Evolutionary conservation across 345 rosid species (phyloP), one percentile per base, ranked within the genome.

Genomic region (Orychophragmus violaceus): DNA sequence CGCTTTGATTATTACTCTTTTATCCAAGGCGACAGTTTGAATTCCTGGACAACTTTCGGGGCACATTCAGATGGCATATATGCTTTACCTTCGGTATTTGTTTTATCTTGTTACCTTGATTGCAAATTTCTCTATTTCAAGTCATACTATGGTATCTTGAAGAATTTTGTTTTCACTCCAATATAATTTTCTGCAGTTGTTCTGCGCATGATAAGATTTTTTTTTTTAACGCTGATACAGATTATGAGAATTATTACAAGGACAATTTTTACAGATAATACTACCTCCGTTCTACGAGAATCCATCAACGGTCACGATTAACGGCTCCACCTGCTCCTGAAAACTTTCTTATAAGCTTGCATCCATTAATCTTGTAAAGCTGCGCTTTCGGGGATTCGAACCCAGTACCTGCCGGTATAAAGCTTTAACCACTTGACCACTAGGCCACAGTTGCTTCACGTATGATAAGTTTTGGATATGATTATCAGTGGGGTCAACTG

Each of bases 1-100:
- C 6, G 1, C 48, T 60, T 37, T 22, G 24, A 16, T 46, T 52
- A 6, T 57, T 55, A 21, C 8, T 62, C 56, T 21, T 71, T 29
- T 12, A 24, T 50, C 57, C 35, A 74, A 92, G 97, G 80, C 78
- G 63, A 72, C 82, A 45, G 11, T 92, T 84, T 86, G 72, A 78
- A 62, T 86, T 77, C 72, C 74, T 92, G 76, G 98, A 92, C 71
- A 82, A 80, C 66, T 85, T 79, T 72, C 84, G 95, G 22, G 97
- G 98, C 56, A 84, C 83, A 52, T 92, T 92, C 74, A 83, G 97
- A 60, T 92, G 97, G 98, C 97, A 92, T 61, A 92, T 89, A 66
- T 89, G 97, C 86, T 92, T 89, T 74, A 89, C 89, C 64, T 87
- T 89, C 37, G 95, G 97, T 89, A 87, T 59, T 52, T 62, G 10